A percentile compares a stretch with the other conserved stretches of the same genome.
phyloP scores from a whole-genome alignment of 371 early-diverging fungal species.

The Mortierella sp. region DNA sequence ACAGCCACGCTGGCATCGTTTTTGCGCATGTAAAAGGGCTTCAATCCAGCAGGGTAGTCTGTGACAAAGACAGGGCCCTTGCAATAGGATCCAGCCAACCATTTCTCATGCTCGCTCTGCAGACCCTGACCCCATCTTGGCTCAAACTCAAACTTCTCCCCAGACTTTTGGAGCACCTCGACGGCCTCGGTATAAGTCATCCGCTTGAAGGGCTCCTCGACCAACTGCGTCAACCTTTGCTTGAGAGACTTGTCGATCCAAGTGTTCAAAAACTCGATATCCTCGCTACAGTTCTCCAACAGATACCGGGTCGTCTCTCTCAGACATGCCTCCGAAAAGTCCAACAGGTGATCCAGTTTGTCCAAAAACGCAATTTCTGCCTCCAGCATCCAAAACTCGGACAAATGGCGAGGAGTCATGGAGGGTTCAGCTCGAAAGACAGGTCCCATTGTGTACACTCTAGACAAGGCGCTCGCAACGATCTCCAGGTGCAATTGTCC shows the following conservation, averaged over 20 bases:
- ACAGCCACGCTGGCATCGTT: conserved; percentile 50
- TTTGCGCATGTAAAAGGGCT: conserved; percentile 95
- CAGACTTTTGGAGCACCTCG: conserved; percentile 66
- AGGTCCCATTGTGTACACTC: conserved; percentile 92
- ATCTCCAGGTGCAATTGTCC: conserved; percentile 93
- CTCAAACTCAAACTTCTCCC: conserved; percentile 68
- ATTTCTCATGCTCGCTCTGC: conserved; percentile 92
- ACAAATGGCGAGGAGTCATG: conserved; percentile 86
- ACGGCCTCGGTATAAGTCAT: conserved; percentile 91
- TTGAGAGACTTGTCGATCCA: conserved; percentile 65
- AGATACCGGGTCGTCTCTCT: conserved; percentile 66
- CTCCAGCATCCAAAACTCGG: conserved; percentile 98
- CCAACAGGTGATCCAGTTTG: conserved; percentile 64
- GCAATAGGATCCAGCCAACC: conserved; percentile 79
- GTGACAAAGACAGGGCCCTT: conserved; percentile 90
- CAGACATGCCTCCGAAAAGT: conserved; percentile 71
- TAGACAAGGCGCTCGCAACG: conserved; percentile 76
- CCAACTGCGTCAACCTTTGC: conserved; percentile 56
- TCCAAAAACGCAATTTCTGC: conserved; percentile 88
- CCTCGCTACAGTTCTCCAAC: conserved; percentile 64
- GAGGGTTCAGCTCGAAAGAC: conserved; percentile 93
- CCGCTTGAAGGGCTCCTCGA: conserved; percentile 71
- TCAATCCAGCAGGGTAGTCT: conserved; percentile 85
- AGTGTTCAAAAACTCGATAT: conserved; percentile 67
- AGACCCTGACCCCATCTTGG: conserved; percentile 84